These are phyloP conservation scores for Agaricus sinodeliciosus DNA, from an alignment of 768 basidiomycete species.

Conservation along the genomic window DNA sequence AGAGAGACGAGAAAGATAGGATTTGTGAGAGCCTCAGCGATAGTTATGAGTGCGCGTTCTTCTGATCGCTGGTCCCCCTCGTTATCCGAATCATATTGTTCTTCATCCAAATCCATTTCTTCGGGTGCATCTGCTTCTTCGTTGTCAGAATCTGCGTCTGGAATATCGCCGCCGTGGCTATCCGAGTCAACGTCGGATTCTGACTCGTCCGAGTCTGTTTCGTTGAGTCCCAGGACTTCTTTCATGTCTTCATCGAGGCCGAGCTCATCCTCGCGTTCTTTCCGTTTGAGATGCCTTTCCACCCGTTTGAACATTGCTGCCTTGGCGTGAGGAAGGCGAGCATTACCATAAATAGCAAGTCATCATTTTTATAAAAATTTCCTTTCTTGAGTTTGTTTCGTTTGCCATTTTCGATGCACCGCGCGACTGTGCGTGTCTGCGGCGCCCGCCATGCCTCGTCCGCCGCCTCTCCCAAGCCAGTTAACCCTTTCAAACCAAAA, in stretches of 20 bases:
- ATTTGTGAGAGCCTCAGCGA: constrained; percentile 54
- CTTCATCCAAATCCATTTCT: constrained; percentile 10
- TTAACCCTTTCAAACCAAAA: no score
- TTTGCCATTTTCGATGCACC: constrained; percentile 1
- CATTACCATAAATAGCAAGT: background rate
- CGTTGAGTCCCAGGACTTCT: constrained; percentile 58
- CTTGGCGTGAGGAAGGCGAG: background rate
- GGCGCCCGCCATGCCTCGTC: constrained; percentile 27
- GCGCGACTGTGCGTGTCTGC: constrained; percentile 4
- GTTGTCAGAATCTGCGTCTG: constrained; percentile 18
- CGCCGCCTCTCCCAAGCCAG: background rate
- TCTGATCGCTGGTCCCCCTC: constrained; percentile 23
- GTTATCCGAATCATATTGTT: constrained; percentile 14
- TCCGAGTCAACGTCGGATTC: constrained; percentile 32
- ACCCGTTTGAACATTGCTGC: constrained; percentile 71
- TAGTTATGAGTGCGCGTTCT: constrained; percentile 41
- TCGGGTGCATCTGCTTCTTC: constrained; percentile 11
- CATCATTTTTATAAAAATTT: background rate
- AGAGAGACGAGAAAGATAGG: constrained; percentile 56
- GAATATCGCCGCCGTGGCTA: constrained; percentile 16
- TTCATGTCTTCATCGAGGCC: constrained; percentile 60
- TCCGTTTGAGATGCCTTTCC: constrained; percentile 55
- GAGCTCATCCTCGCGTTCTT: constrained; percentile 57
- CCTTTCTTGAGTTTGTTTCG: no score
- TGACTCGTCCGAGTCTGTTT: constrained; percentile 73